Evolutionary conservation across 2,329 filamentous ascomycete species (phyloP), one percentile per base, ranked within the genome.

Genomic region (Colletotrichum theobromicola): DNA sequence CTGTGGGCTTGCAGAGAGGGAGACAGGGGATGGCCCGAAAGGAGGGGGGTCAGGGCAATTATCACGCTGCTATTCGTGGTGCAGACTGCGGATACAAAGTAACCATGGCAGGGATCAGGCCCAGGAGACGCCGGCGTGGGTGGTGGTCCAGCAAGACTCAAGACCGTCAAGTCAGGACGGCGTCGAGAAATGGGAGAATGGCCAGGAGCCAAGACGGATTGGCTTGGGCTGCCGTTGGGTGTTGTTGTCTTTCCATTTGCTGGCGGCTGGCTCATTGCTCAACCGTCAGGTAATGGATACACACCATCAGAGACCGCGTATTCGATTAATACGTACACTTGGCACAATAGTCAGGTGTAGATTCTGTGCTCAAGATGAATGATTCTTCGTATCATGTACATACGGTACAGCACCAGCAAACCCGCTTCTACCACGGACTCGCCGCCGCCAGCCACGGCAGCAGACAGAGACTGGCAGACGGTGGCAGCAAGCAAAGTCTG

Each of bases 41-140:
- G 62, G 57, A 72, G 72, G 72, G 65, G 71, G 68, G 72, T 62
- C 62, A 62, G 57, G 68, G 68, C 55, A 74, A 67, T 72, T 58
- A 72, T 74, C 69, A 74, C 62, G 68, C 55, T 72, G 68, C 68
- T 74, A 74, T 72, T 74, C 72, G 72, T 72, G 62, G 72, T 74
- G 68, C 68, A 62, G 30, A 35, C 68, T 74, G 72, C 62, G 72
- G 72, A 69, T 74, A 74, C 72, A 18, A 58, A 72, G 72, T 66
- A 67, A 72, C 68, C 68, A 74, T 32, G 68, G 67, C 72, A 74
- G 68, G 72, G 68, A 35, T 57, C 16, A 57, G 68, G 72, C 24
- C 50, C 21, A 42, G 50, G 64, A 67, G 32, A n/a, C 21, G 32
- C 67, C 34, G 60, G 61, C 24, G 35, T 65, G 50, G 67, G 60